phyloP scores from a whole-genome alignment of 2,329 filamentous ascomycete genomes.

The Arthrobotrys pseudoclavata region DNA sequence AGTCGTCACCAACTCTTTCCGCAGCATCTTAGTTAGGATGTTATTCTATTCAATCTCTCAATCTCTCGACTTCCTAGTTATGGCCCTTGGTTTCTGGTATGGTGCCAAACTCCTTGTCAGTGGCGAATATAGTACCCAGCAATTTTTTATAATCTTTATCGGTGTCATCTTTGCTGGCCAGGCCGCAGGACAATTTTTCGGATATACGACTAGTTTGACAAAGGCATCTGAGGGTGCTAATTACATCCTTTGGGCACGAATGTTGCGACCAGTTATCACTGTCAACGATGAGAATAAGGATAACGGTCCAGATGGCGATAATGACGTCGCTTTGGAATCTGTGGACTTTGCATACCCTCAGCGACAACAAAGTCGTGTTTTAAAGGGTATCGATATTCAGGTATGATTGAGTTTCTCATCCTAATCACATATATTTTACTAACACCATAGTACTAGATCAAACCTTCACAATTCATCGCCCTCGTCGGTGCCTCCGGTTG shows the following conservation, averaged over 20 bases:
- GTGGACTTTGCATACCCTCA: conserved; percentile 68
- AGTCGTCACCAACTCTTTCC: conserved; percentile 47
- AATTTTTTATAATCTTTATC: conserved; percentile 72
- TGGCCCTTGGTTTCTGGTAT: conserved; percentile 76
- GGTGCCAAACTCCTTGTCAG: conserved; percentile 71
- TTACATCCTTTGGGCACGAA: conserved; percentile 65
- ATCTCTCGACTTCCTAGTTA: conserved; percentile 73
- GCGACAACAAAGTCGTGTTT: conserved; percentile 66
- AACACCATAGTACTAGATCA: conserved; percentile 64
- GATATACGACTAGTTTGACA: conserved; percentile 47
- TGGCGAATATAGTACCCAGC: conserved; percentile 71
- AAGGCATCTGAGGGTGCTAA: conserved; percentile 60
- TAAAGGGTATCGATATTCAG: conserved; percentile 68
- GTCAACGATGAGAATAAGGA: conserved; percentile 63
- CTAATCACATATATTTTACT: background rate
- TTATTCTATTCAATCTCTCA: conserved; percentile 73
- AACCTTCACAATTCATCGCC: conserved; percentile 70
- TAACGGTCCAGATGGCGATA: conserved; percentile 61
- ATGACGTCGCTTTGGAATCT: conserved; percentile 65
- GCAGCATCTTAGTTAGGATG: conserved; percentile 43
- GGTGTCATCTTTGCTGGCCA: conserved; percentile 54
- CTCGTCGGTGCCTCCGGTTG: conserved; percentile 73
- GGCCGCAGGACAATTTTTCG: conserved; percentile 55
- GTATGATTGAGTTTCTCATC: conserved; percentile 53
- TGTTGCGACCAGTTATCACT: conserved; percentile 58